These are phyloP conservation scores for Pythium inflatum DNA, from an alignment of 352 stramenopile genomes.

Conservation along the genomic window DNA sequence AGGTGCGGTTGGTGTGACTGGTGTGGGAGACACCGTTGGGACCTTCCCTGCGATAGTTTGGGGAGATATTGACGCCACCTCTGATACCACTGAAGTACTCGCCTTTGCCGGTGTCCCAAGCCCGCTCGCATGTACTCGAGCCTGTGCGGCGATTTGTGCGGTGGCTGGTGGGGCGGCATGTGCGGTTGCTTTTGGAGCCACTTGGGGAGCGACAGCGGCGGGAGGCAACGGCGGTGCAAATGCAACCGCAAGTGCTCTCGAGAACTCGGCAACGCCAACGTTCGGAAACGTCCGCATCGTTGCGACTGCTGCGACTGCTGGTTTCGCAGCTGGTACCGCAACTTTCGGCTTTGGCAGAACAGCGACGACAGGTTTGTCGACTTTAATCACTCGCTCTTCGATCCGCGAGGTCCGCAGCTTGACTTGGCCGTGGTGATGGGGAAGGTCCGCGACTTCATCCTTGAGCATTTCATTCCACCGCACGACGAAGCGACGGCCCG, in stretches of 20 bases:
- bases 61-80: too few species aligned
- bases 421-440: slow-evolving; percentile 57
- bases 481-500: slow-evolving; percentile 74
- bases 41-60: too few species aligned
- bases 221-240: slow-evolving; percentile 7
- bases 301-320: not conserved
- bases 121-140: too few species aligned
- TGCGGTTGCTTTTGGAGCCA: too few species aligned
- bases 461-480: slow-evolving; percentile 80
- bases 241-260: slow-evolving; percentile 9
- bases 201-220: too few species aligned
- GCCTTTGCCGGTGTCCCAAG: too few species aligned
- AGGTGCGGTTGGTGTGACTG: too few species aligned
- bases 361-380: not conserved
- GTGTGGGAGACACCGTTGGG: too few species aligned
- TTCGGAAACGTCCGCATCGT: not conserved
- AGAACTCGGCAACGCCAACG: not conserved
- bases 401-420: slow-evolving; percentile 49
- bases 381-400: slow-evolving; percentile 32
- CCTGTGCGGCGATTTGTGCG: too few species aligned
- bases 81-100: too few species aligned
- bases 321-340: not conserved
- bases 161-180: too few species aligned
- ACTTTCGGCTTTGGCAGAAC: not conserved
- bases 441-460: slow-evolving; percentile 52